Evolutionary conservation across 441 rosid genomes (phyloP).

Genomic region (Erodium texanum): DNA sequence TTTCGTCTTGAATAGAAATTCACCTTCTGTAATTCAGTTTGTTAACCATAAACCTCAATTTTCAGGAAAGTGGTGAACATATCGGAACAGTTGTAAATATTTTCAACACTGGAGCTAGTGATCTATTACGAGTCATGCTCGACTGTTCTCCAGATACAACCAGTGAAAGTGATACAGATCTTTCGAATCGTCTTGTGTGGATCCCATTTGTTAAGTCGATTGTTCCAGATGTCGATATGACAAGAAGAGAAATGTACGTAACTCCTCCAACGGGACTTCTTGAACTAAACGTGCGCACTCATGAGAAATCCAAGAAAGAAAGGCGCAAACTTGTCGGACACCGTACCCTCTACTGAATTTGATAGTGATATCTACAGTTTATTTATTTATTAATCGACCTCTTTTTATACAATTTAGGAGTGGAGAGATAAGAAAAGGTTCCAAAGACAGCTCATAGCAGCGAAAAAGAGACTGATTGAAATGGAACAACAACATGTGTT

Average conservation of each 20-base stretch:
- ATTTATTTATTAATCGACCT: too few relatives aligned
- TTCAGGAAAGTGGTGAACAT: slow-evolving; percentile 64
- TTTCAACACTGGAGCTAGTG: slow-evolving; percentile 68
- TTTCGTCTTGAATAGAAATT: not conserved
- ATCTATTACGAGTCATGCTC: slow-evolving; percentile 68
- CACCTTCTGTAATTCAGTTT: not conserved
- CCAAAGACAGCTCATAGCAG: slow-evolving; percentile 69
- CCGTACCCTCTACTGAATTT: slow-evolving; percentile 23
- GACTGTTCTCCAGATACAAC: slow-evolving; percentile 27
- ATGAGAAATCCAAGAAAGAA: slow-evolving; percentile 79
- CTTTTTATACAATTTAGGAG: slow-evolving; percentile 42
- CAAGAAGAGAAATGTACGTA: slow-evolving; percentile 61
- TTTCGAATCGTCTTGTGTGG: slow-evolving; percentile 55
- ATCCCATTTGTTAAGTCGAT: slow-evolving; percentile 79
- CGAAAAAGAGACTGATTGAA: slow-evolving; percentile 74
- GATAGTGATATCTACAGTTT: not conserved
- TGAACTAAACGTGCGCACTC: slow-evolving; percentile 59
- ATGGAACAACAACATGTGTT: slow-evolving; percentile 81
- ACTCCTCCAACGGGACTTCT: slow-evolving; percentile 91
- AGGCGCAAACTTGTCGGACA: slow-evolving; percentile 87
- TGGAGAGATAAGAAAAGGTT: slow-evolving; percentile 81
- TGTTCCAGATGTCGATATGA: slow-evolving; percentile 77
- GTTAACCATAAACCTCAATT: slow-evolving; percentile 6
- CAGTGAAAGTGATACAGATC: slow-evolving; percentile 29
- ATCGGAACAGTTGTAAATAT: slow-evolving; percentile 74